These are phyloP conservation scores for Fragilariopsis cylindrus DNA, from an alignment of 108 stramenopile species.

Conservation along the genomic window DNA sequence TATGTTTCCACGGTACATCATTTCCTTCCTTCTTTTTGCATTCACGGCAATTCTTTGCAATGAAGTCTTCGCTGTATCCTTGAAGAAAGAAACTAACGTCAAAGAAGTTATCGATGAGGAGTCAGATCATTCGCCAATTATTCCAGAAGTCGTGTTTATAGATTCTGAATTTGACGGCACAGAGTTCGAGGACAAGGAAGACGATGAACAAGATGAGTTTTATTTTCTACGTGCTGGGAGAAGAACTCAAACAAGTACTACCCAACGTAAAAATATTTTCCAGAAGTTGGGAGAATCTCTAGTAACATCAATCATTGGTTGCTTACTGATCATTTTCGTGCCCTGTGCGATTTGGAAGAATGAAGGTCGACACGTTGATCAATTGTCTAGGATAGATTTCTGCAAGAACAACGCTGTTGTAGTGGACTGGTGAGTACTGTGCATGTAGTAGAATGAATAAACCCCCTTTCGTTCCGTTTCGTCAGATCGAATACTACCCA, in stretches of 20 bases:
- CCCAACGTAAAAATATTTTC: background rate
- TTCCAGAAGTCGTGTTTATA: too few relatives aligned
- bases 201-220: too few relatives aligned
- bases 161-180: too few relatives aligned
- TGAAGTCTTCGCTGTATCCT: too few relatives aligned
- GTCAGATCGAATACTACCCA: background rate
- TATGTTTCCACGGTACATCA: too few relatives aligned
- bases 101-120: too few relatives aligned
- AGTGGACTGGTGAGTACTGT: constrained; percentile 12
- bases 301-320: constrained; percentile 1
- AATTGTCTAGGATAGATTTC: constrained; percentile 47
- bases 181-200: too few relatives aligned
- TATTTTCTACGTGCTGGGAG: background rate
- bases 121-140: too few relatives aligned
- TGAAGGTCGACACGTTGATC: constrained; percentile 50
- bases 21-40: too few relatives aligned
- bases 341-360: constrained; percentile 51
- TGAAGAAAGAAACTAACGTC: too few relatives aligned
- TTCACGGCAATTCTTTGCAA: too few relatives aligned
- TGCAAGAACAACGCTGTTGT: constrained; percentile 56
- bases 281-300: constrained; percentile 1
- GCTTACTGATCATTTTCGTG: constrained; percentile 2
- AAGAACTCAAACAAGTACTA: background rate
- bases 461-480: background rate
- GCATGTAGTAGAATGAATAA: background rate